Evolutionary conservation across 306 rosid genomes (phyloP), one percentile per base, ranked within the genome.

Genomic region (Vachellia pachyceras): DNA sequence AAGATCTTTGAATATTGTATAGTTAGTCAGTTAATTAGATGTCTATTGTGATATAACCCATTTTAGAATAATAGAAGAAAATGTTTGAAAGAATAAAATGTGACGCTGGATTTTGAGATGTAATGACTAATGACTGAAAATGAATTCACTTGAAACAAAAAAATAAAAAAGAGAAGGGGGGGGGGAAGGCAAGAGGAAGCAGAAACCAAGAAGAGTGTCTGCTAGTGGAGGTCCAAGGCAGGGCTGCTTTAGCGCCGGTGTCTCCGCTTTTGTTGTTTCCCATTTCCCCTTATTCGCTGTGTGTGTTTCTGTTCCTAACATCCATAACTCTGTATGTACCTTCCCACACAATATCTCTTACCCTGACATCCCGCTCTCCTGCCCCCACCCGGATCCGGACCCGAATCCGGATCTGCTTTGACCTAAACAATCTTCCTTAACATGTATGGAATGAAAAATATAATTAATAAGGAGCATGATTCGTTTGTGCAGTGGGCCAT

Each of bases 221-320:
- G 93, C 95, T 72, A 83, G 71, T 80, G 82, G 61, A 92, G 89
- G 86, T 72, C 90, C 97, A 90, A 93, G 94, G 91, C 94, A 95
- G 91, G 87, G 82, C 95, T 89, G 79, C 88, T 90, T 92, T 86
- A 77, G 95, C 94, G 99, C 94, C 99, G 97, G 93, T 95, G 99
- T 95, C 92, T 85, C 92, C 95, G 92, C 88, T 88, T 92, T 79
- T 72, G 82, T 75, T 82, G 83, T 83, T 84, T 58, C 58, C 69
- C 80, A 76, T 72, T 77, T 80, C 14, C 52, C 79, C 65, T 61
- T 54, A 82, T 77, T 77, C 75, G 58, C 73, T 75, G 35, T 29
- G 18, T 87, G 68, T 50, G 77, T 66, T 20, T 85, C 67, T 65
- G 72, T 76, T 69, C 40, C 46, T 84, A 82, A 85, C 65, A 83